Conservation (phyloP, 2,329 filamentous ascomycete species). For the Nothopassalora personata region DNA sequence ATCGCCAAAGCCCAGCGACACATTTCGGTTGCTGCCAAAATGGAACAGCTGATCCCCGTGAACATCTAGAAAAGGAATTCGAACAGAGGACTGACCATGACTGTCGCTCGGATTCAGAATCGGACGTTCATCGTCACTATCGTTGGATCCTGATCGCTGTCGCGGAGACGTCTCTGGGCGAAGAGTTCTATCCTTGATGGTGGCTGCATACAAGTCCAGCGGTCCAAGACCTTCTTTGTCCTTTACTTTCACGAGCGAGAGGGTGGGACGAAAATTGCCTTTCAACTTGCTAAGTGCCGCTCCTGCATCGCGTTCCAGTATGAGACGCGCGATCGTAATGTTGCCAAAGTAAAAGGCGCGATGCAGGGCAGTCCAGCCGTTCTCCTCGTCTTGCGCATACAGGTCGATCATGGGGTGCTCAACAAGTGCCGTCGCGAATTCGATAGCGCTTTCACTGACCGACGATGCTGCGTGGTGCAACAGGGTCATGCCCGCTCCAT, state of each 20-base stretch:
- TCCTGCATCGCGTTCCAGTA: slow-evolving; percentile 71
- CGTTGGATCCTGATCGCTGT: slow-evolving; percentile 29
- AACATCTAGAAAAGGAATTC: slow-evolving; percentile 34
- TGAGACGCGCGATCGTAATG: slow-evolving; percentile 73
- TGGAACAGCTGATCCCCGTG: slow-evolving; percentile 81
- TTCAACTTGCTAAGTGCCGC: slow-evolving; percentile 60
- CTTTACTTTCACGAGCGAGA: slow-evolving; percentile 85
- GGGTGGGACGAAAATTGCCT: slow-evolving; percentile 56
- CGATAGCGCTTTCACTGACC: slow-evolving; percentile 59
- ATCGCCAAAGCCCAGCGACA: slow-evolving; percentile 89
- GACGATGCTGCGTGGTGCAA: slow-evolving; percentile 81
- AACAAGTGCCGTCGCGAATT: slow-evolving; percentile 73
- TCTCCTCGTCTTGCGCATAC: slow-evolving; percentile 82
- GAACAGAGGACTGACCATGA: slow-evolving; percentile 9
- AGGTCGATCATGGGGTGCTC: slow-evolving; percentile 79
- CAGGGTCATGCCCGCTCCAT: slow-evolving; percentile 74
- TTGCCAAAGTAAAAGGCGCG: slow-evolving; percentile 87
- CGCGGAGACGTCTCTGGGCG: slow-evolving; percentile 35
- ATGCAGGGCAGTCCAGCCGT: slow-evolving; percentile 92
- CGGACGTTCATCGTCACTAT: slow-evolving; percentile 44
- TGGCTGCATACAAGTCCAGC: slow-evolving; percentile 85
- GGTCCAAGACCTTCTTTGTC: slow-evolving; percentile 92
- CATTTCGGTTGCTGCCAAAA: slow-evolving; percentile 94
- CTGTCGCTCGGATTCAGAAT: slow-evolving; percentile 51
- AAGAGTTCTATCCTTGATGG: slow-evolving; percentile 72